phyloP scores from a whole-genome alignment of 169 alveolate species.

The Neospora caninum region DNA sequence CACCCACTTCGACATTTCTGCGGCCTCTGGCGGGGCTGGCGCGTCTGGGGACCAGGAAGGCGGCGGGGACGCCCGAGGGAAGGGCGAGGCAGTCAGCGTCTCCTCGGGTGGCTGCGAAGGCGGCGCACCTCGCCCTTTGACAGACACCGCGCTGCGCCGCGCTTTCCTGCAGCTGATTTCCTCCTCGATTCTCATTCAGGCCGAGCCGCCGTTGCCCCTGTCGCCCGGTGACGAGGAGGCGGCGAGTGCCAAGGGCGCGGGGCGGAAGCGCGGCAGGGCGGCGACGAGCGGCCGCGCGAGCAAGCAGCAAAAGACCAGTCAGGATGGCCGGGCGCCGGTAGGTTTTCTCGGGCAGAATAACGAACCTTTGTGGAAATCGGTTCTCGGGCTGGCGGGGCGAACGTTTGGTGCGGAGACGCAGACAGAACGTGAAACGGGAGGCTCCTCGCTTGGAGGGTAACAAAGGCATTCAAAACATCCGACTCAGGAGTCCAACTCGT shows the following conservation, averaged over 20 bases:
- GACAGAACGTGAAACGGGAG: too few relatives aligned
- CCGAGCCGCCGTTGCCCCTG: constrained; percentile 32
- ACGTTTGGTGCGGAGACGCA: too few relatives aligned
- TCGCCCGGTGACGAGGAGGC: neutral
- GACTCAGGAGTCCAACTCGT: too few relatives aligned
- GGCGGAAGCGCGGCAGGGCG: neutral
- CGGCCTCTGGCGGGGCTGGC: neutral
- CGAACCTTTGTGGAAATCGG: too few relatives aligned
- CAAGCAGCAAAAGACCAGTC: constrained; percentile 6
- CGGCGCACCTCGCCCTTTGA: neutral
- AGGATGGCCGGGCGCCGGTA: neutral
- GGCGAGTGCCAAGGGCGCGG: neutral
- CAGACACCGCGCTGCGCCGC: constrained; percentile 20
- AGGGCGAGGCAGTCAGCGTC: neutral
- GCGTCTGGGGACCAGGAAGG: neutral
- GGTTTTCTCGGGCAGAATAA: too few relatives aligned
- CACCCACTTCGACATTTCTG: constrained; percentile 29
- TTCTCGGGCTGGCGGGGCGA: too few relatives aligned
- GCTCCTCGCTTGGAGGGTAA: too few relatives aligned
- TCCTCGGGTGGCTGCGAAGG: neutral
- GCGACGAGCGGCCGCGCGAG: neutral
- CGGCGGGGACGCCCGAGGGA: neutral
- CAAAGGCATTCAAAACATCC: too few relatives aligned
- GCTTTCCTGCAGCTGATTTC: constrained; percentile 43
- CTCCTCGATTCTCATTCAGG: constrained; percentile 24